These are phyloP conservation scores for Stromatinia cepivora DNA, from an alignment of 2,329 filamentous ascomycete genomes.

Conservation along the genomic window DNA sequence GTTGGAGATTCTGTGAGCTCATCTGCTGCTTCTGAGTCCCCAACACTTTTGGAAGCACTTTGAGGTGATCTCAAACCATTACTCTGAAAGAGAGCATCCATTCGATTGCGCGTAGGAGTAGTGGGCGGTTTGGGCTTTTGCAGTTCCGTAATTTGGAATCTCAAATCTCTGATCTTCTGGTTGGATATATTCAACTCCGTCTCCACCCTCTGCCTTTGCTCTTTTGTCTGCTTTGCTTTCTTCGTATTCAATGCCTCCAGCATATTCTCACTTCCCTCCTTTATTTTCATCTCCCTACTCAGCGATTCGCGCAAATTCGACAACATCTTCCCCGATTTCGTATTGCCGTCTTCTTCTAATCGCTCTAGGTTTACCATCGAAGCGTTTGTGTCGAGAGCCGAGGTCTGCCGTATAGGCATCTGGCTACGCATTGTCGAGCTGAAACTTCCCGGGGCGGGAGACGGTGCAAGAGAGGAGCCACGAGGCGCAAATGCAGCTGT, in stretches of 20 bases:
- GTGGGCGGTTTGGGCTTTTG: conserved; percentile 52
- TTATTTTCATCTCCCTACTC: conserved; percentile 96
- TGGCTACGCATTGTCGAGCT: conserved; percentile 80
- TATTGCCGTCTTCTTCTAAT: conserved; percentile 62
- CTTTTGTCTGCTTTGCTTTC: conserved; percentile 92
- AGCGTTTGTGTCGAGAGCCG: conserved; percentile 57
- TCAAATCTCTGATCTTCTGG: conserved; percentile 62
- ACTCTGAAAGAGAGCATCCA: conserved; percentile 49
- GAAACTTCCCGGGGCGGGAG: conserved; percentile 79
- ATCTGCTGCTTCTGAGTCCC: conserved; percentile 60
- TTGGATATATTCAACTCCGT: conserved; percentile 90
- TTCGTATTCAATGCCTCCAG: conserved; percentile 92
- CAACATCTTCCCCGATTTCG: conserved; percentile 70
- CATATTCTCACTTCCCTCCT: conserved; percentile 96
- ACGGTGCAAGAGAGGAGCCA: conserved; percentile 68
- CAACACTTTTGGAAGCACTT: conserved; percentile 55
- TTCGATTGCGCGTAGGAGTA: conserved; percentile 51
- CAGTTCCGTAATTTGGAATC: conserved; percentile 59
- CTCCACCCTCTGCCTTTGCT: conserved; percentile 76
- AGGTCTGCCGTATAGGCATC: conserved; percentile 63
- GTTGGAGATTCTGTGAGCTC: conserved; percentile 82
- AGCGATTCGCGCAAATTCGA: conserved; percentile 77
- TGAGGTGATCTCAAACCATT: conserved; percentile 57
- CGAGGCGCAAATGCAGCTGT: conserved; percentile 65
- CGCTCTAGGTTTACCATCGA: conserved; percentile 53